phyloP scores from a whole-genome alignment of 1,284 basidiomycete species.

The Mrakiaceae sp. region DNA sequence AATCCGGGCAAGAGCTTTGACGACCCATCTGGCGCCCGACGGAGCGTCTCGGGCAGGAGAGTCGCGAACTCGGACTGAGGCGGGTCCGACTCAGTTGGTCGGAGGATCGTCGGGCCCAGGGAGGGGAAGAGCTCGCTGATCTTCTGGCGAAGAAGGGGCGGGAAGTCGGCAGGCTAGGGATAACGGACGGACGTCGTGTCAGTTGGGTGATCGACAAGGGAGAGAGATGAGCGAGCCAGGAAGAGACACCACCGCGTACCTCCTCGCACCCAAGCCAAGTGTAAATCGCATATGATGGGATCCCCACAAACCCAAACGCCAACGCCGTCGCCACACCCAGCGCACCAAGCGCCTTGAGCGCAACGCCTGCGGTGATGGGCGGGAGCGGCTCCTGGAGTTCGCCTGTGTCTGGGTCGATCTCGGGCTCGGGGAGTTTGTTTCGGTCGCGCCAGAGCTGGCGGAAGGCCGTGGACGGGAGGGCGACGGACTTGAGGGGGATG shows the following conservation, averaged over 20 bases:
- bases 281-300: background rate
- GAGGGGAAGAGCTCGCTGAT: background rate
- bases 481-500: background rate
- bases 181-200: background rate
- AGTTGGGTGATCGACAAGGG: background rate
- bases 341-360: background rate
- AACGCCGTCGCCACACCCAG: background rate
- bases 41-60: background rate
- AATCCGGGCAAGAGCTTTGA: too few species aligned
- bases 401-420: background rate
- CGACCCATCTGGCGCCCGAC: background rate
- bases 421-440: background rate
- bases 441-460: background rate
- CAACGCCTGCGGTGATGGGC: background rate
- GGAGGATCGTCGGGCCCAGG: background rate
- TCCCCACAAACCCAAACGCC: background rate
- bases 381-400: background rate
- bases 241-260: background rate
- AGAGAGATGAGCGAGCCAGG: background rate
- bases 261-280: conserved; percentile 4
- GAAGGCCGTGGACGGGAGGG: background rate
- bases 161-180: background rate
- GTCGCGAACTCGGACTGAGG: background rate
- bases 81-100: background rate
- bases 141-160: background rate